Evolutionary conservation across 2,329 filamentous ascomycete species (phyloP).

Genomic region (Lasiodiplodia gonubiensis): DNA sequence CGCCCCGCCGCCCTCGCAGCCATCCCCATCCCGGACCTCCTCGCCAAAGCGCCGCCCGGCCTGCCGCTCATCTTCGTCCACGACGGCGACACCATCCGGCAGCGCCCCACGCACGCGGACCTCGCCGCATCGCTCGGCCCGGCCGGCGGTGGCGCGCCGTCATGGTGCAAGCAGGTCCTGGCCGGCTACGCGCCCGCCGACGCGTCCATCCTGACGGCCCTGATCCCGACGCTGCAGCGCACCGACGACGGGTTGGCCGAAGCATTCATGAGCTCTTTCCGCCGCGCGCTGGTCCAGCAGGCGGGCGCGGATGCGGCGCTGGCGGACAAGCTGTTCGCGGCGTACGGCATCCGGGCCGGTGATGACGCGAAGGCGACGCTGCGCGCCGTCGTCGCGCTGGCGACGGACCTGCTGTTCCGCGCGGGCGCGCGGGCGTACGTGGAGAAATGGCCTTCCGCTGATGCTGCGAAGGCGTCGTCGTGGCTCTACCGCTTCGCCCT

Average conservation of each 20-base stretch:
- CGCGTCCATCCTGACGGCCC: constrained; percentile 21
- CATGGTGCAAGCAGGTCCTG: constrained; percentile 55
- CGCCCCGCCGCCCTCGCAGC: constrained; percentile 50
- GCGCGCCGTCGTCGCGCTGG: neutral
- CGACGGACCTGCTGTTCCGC: constrained; percentile 38
- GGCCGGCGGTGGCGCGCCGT: constrained; percentile 33
- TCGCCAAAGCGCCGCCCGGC: constrained; percentile 47
- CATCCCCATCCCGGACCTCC: constrained; percentile 50
- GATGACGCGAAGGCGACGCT: constrained; percentile 44
- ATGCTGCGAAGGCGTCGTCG: constrained; percentile 48
- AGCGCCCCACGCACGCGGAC: constrained; percentile 22
- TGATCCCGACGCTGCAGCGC: neutral
- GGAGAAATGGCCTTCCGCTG: constrained; percentile 54
- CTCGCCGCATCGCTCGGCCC: constrained; percentile 30
- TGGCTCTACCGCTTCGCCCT: constrained; percentile 44
- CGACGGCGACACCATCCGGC: constrained; percentile 5
- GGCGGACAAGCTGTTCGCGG: constrained; percentile 39
- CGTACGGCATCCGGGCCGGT: constrained; percentile 48
- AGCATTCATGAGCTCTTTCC: constrained; percentile 40
- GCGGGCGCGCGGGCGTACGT: constrained; percentile 55
- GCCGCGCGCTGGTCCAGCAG: no score
- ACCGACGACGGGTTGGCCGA: constrained; percentile 40
- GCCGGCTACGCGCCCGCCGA: constrained; percentile 57
- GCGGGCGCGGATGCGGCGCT: neutral
- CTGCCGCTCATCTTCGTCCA: constrained; percentile 44